phyloP scores from a whole-genome alignment of 2,329 filamentous ascomycete genomes.

The Xylaria sp. region DNA sequence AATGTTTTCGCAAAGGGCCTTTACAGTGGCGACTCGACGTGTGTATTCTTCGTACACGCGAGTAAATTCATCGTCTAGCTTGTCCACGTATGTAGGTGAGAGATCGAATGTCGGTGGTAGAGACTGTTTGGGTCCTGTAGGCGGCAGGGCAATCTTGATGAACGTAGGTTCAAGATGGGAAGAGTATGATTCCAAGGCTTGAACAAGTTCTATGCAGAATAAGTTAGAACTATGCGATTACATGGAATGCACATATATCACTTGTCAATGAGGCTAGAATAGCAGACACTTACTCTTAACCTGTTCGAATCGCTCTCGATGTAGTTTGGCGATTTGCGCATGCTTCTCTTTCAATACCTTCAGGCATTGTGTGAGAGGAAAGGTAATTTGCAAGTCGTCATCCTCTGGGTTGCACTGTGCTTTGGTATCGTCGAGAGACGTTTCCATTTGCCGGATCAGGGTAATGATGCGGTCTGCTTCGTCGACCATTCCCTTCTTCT shows the following conservation, averaged over 20 bases:
- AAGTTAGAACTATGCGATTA: constrained; percentile 33
- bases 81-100: constrained; percentile 87
- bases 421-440: constrained; percentile 82
- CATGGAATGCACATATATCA: not conserved
- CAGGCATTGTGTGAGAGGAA: constrained; percentile 83
- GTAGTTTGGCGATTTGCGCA: constrained; percentile 78
- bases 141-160: constrained; percentile 85
- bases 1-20: constrained; percentile 81
- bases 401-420: constrained; percentile 70
- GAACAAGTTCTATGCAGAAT: constrained; percentile 76
- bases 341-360: constrained; percentile 87
- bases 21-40: constrained; percentile 79
- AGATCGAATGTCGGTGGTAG: constrained; percentile 89
- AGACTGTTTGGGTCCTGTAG: constrained; percentile 78
- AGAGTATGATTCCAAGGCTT: constrained; percentile 94
- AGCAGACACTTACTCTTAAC: constrained; percentile 77
- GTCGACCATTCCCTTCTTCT: constrained; percentile 91
- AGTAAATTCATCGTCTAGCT: constrained; percentile 90
- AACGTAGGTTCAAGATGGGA: constrained; percentile 93
- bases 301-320: constrained; percentile 93
- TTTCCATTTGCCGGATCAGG: constrained; percentile 92
- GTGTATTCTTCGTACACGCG: constrained; percentile 97
- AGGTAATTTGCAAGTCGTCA: constrained; percentile 80
- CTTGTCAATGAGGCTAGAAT: constrained; percentile 31
- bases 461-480: constrained; percentile 88